phyloP scores from a whole-genome alignment of 441 rosid species.

The Syzygium syzygioides region DNA sequence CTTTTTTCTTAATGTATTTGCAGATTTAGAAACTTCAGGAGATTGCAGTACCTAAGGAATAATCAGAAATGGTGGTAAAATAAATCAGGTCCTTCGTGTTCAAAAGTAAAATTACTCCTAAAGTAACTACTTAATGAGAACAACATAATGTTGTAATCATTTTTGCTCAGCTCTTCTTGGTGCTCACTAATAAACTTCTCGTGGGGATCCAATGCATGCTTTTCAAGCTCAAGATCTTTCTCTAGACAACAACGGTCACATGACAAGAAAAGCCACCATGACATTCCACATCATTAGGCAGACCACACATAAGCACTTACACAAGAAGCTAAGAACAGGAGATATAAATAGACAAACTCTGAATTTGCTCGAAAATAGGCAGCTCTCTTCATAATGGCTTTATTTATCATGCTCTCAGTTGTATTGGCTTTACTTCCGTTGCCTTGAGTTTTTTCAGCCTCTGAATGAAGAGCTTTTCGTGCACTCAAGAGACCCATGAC shows the following conservation, averaged over 20 bases:
- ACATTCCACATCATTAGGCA: neutral
- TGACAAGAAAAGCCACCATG: neutral
- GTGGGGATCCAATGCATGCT: conserved; percentile 53
- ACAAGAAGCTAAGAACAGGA: conserved; percentile 6
- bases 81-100: neutral
- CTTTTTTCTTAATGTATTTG: conserved; percentile 33
- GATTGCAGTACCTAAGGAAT: conserved; percentile 44
- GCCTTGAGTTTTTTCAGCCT: conserved; percentile 23
- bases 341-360: conserved; percentile 40
- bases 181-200: conserved; percentile 58
- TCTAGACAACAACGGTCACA: conserved; percentile 66
- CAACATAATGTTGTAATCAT: neutral
- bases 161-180: conserved; percentile 51
- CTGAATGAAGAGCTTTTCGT: conserved; percentile 22
- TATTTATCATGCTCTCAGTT: conserved; percentile 41
- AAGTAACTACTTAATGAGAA: neutral
- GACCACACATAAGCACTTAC: neutral
- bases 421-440: conserved; percentile 24
- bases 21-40: conserved; percentile 34
- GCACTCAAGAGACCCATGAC: conserved; percentile 66
- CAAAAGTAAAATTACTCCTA: conserved; percentile 4
- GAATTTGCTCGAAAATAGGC: conserved; percentile 55
- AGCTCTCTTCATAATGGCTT: conserved; percentile 53
- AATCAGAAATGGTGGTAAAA: conserved; percentile 3
- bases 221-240: conserved; percentile 67